Percentiles rank a stretch among this genome's conserved stretches.
Conservation (phyloP, 352 stramenopile species). For the Albugo laibachii region DNA sequence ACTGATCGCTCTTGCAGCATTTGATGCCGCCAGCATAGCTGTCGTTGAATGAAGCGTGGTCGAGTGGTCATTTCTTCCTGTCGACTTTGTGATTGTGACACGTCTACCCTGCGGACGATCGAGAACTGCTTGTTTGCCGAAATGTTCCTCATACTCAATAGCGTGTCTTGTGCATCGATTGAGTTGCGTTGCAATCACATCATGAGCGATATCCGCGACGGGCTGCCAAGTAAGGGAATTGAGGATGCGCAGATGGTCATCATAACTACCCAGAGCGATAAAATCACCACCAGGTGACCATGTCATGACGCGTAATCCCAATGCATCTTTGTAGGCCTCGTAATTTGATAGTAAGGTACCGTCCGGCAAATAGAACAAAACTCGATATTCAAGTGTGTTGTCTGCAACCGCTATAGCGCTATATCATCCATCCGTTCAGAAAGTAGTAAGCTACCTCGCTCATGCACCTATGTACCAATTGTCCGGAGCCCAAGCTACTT, state of each 20-base stretch:
- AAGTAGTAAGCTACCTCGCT: neutral
- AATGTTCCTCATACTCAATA: slow-evolving; percentile 54
- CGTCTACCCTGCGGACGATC: slow-evolving; percentile 39
- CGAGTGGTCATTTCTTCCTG: slow-evolving; percentile 3
- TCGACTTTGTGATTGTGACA: slow-evolving; percentile 13
- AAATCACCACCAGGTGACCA: slow-evolving; percentile 67
- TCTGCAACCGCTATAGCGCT: slow-evolving; percentile 49
- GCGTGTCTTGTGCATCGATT: slow-evolving; percentile 24
- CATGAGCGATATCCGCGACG: slow-evolving; percentile 51
- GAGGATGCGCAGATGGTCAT: slow-evolving; percentile 52
- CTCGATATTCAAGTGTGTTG: slow-evolving; percentile 46
- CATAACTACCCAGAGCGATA: slow-evolving; percentile 54
- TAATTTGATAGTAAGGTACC: slow-evolving; percentile 43
- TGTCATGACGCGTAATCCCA: slow-evolving; percentile 48
- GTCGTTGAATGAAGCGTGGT: slow-evolving; percentile 24
- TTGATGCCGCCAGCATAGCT: slow-evolving; percentile 33
- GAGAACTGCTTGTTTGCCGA: slow-evolving; percentile 21
- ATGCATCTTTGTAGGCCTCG: slow-evolving; percentile 63
- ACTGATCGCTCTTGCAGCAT: slow-evolving; percentile 28
- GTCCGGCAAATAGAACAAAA: slow-evolving; percentile 49
- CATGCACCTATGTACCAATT: slow-evolving; percentile 19
- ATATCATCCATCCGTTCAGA: neutral
- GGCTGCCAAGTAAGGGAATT: slow-evolving; percentile 63
- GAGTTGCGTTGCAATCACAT: slow-evolving; percentile 22
- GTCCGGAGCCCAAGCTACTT: slow-evolving; percentile 47